phyloP scores from a whole-genome alignment of 1,284 basidiomycete genomes.

The Ganoderma meredithae region DNA sequence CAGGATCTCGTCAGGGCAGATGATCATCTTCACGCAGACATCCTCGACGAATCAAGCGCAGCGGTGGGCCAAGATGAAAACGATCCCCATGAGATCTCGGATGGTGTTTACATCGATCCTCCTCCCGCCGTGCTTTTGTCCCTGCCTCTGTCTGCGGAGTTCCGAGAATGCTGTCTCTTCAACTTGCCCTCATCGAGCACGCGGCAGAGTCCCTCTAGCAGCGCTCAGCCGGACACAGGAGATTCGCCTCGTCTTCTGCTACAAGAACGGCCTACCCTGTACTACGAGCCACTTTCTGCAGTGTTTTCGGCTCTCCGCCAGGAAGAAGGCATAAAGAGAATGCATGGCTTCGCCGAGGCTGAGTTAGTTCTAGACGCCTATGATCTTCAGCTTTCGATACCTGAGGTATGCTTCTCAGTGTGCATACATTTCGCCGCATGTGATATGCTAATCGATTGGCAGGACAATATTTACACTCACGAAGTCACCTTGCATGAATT shows the following conservation, averaged over 20 bases:
- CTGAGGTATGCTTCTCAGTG: conserved; percentile 58
- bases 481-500: conserved; percentile 79
- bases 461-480: conserved; percentile 79
- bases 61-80: conserved; percentile 17
- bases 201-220: conserved; percentile 40
- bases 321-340: conserved; percentile 56
- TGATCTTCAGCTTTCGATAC: conserved; percentile 67
- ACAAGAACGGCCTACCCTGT: conserved; percentile 67
- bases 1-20: not conserved
- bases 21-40: not conserved
- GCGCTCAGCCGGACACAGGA: conserved; percentile 14
- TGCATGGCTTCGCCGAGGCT: conserved; percentile 57
- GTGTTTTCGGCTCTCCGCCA: conserved; percentile 75
- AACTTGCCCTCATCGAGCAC: conserved; percentile 51
- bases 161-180: conserved; percentile 62
- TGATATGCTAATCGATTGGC: conserved; percentile 3
- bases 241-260: conserved; percentile 51
- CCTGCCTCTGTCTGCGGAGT: conserved; percentile 49
- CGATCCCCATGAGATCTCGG: conserved; percentile 73
- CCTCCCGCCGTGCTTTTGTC: conserved; percentile 73
- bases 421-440: not conserved
- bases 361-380: conserved; percentile 74
- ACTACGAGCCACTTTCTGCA: conserved; percentile 72
- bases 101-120: conserved; percentile 77
- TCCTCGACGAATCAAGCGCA: conserved; percentile 17